These are phyloP conservation scores for Cyathus striatus DNA, from an alignment of 768 basidiomycete genomes.

Conservation along the genomic window DNA sequence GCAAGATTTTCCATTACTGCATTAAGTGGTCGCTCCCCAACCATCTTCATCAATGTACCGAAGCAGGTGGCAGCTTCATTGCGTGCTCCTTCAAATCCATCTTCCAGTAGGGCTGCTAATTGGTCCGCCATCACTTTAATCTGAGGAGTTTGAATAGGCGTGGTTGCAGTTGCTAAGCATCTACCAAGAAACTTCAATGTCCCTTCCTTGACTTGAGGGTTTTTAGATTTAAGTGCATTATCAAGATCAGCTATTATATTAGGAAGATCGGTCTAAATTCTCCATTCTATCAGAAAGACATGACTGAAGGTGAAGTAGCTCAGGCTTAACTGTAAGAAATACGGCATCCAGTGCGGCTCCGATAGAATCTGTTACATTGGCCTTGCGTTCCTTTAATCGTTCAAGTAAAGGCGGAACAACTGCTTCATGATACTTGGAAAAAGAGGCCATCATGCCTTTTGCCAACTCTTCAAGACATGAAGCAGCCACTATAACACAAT, in stretches of 20 bases:
- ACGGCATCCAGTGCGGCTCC: conserved; percentile 86
- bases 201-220: conserved; percentile 95
- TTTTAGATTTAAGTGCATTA: conserved; percentile 78
- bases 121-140: conserved; percentile 79
- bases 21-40: conserved; percentile 89
- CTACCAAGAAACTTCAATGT: conserved; percentile 83
- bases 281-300: conserved; percentile 1
- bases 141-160: conserved; percentile 67
- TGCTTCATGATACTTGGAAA: conserved; percentile 67
- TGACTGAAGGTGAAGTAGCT: conserved; percentile 2
- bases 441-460: conserved; percentile 70
- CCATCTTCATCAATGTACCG: conserved; percentile 93
- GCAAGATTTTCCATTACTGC: conserved; percentile 81
- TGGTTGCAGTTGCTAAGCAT: conserved; percentile 64
- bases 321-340: conserved; percentile 65
- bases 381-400: conserved; percentile 91
- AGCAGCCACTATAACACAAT: conserved; percentile 88
- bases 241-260: conserved; percentile 84
- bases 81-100: conserved; percentile 83
- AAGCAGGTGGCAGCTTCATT: conserved; percentile 86
- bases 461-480: conserved; percentile 82
- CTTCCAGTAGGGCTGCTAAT: conserved; percentile 74
- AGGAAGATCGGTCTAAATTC: conserved; percentile 60
- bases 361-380: conserved; percentile 84
- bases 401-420: conserved; percentile 80